These are phyloP conservation scores for Kwoniella pini DNA, from an alignment of 768 basidiomycete species.

Conservation along the genomic window DNA sequence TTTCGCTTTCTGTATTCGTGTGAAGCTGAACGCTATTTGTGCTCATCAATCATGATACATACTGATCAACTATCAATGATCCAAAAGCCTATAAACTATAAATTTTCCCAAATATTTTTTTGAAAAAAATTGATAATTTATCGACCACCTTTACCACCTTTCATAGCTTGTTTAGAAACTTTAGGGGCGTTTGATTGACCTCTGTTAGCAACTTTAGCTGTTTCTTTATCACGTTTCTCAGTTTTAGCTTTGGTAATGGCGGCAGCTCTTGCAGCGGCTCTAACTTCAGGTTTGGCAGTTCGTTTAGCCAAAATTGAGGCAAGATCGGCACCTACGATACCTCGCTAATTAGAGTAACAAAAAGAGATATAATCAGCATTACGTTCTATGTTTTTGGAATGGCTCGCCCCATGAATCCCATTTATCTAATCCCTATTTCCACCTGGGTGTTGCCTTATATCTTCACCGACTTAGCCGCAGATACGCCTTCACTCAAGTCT, in stretches of 20 bases:
- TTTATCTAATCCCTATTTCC: too few relatives aligned
- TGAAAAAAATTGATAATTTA: slow-evolving; percentile 25
- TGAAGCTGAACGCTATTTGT: too few relatives aligned
- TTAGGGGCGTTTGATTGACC: slow-evolving; percentile 66
- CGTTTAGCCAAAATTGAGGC: slow-evolving; percentile 85
- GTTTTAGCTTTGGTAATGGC: slow-evolving; percentile 93
- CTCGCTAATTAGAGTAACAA: slow-evolving; percentile 66
- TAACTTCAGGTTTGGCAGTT: slow-evolving; percentile 83
- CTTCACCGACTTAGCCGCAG: too few relatives aligned
- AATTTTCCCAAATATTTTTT: slow-evolving; percentile 62
- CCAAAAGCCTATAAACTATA: slow-evolving; percentile 1
- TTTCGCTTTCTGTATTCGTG: too few relatives aligned
- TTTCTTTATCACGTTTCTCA: slow-evolving; percentile 95
- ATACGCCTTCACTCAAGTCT: too few relatives aligned
- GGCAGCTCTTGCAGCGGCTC: slow-evolving; percentile 74
- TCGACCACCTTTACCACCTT: slow-evolving; percentile 62
- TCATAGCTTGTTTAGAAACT: slow-evolving; percentile 95
- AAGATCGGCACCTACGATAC: slow-evolving; percentile 95
- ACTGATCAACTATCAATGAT: background rate
- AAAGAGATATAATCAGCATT: background rate
- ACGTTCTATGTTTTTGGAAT: too few relatives aligned
- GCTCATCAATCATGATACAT: slow-evolving; percentile 15
- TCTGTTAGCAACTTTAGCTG: slow-evolving; percentile 65
- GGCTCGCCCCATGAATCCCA: too few relatives aligned
- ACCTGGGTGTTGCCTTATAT: too few relatives aligned